phyloP scores from a whole-genome alignment of 441 rosid species.

The Manihot esculenta region DNA sequence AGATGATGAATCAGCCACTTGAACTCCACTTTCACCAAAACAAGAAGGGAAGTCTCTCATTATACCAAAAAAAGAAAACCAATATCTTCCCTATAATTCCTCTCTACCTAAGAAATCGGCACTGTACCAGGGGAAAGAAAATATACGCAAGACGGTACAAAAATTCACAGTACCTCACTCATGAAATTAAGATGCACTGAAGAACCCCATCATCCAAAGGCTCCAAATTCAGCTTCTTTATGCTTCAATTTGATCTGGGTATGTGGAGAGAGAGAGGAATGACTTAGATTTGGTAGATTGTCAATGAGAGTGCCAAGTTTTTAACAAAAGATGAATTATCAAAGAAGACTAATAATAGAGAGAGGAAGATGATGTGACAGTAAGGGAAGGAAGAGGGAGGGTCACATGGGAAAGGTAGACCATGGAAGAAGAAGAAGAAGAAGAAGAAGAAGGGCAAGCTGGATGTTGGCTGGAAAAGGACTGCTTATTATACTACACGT shows the following conservation, averaged over 20 bases:
- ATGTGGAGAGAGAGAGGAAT: conserved; percentile 9
- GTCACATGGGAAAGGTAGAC: conserved; percentile 28
- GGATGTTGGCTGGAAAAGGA: conserved; percentile 41
- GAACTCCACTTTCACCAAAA: conserved; percentile 91
- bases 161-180: conserved; percentile 26
- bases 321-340: background rate
- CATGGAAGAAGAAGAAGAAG: conserved; percentile 5
- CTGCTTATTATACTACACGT: conserved; percentile 24
- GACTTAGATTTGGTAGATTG: conserved; percentile 34
- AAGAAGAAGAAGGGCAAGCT: conserved; percentile 25
- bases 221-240: conserved; percentile 29
- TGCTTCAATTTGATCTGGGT: conserved; percentile 30
- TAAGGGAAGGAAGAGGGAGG: conserved; percentile 13
- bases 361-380: background rate
- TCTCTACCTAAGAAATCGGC: background rate
- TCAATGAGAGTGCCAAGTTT: conserved; percentile 11
- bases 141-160: background rate
- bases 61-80: conserved; percentile 11
- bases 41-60: conserved; percentile 98
- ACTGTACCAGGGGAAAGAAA: background rate
- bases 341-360: background rate
- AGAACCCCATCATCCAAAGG: conserved; percentile 32
- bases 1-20: conserved; percentile 77
- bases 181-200: conserved; percentile 24
- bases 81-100: conserved; percentile 1